Percentiles rank a stretch among this genome's conserved stretches.
Conservation (phyloP, 768 basidiomycete species). For the Guyanaporus albipodus region DNA sequence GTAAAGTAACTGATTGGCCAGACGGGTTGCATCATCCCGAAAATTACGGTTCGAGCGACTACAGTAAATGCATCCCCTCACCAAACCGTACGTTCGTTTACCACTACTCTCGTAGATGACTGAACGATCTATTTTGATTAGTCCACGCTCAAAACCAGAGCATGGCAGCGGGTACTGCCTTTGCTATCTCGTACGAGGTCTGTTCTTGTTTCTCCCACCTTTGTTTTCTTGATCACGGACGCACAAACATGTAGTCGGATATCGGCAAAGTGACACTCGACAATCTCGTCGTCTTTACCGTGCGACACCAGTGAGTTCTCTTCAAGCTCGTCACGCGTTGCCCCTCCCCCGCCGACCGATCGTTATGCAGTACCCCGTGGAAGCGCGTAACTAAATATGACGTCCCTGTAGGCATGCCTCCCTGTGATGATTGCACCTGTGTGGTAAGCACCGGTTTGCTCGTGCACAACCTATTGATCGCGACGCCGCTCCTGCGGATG, state of each 20-base stretch:
- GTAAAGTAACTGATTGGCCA: neutral
- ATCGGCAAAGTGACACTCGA: neutral
- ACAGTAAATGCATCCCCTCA: neutral
- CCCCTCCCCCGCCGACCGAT: too few relatives aligned
- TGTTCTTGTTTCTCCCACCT: neutral
- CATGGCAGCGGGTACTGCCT: constrained; percentile 6
- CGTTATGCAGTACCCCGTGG: constrained; percentile 12
- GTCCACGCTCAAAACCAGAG: constrained; percentile 14
- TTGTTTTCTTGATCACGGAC: neutral
- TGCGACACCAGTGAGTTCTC: neutral
- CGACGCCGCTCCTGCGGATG: neutral
- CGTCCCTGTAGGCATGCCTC: constrained; percentile 4
- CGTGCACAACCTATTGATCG: neutral
- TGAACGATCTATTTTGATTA: neutral
- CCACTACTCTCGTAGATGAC: too few relatives aligned
- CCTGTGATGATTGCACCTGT: constrained; percentile 9
- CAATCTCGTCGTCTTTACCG: constrained; percentile 1
- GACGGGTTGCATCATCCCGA: constrained; percentile 5
- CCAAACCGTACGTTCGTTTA: constrained; percentile 17
- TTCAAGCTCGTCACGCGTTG: too few relatives aligned
- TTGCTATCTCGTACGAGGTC: constrained; percentile 14
- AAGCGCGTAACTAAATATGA: neutral
- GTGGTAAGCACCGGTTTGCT: constrained; percentile 2
- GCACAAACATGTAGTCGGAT: neutral
- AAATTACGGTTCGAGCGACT: neutral